These are phyloP conservation scores for Gossypium anomalum DNA, from an alignment of 345 rosid species.

Conservation along the genomic window DNA sequence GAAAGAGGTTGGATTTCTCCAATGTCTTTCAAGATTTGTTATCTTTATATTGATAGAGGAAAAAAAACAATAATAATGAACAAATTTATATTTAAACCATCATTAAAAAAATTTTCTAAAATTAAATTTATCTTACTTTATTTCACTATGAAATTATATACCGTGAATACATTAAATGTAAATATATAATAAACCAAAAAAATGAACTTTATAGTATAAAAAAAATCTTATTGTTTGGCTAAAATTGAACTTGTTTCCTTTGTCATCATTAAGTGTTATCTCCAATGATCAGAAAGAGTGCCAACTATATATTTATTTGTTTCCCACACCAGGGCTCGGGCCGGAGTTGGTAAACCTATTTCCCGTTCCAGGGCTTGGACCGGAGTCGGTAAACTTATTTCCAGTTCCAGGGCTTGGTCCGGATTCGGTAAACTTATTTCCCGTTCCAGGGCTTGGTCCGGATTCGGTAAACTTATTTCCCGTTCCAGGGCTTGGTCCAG, in stretches of 20 bases:
- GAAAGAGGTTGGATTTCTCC: too few species aligned
- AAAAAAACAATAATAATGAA: not conserved
- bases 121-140: too few species aligned
- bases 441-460: not conserved
- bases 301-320: not conserved
- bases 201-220: not conserved
- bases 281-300: not conserved
- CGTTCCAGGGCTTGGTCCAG: not conserved
- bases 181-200: not conserved
- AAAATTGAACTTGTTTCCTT: not conserved
- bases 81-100: not conserved
- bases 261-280: not conserved
- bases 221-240: not conserved
- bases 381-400: too few species aligned
- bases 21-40: too few species aligned
- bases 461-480: not conserved
- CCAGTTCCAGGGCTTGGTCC: too few species aligned
- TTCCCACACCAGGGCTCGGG: not conserved
- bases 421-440: too few species aligned
- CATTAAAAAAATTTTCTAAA: too few species aligned
- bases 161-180: too few species aligned
- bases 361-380: too few species aligned
- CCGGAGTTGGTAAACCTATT: too few species aligned
- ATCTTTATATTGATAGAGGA: too few species aligned
- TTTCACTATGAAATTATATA: too few species aligned